A percentile compares a stretch with the other conserved stretches of the same genome.
Evolutionary conservation across 73 alveolate genomes (phyloP).

Genomic region (Symbiodinium natans): DNA sequence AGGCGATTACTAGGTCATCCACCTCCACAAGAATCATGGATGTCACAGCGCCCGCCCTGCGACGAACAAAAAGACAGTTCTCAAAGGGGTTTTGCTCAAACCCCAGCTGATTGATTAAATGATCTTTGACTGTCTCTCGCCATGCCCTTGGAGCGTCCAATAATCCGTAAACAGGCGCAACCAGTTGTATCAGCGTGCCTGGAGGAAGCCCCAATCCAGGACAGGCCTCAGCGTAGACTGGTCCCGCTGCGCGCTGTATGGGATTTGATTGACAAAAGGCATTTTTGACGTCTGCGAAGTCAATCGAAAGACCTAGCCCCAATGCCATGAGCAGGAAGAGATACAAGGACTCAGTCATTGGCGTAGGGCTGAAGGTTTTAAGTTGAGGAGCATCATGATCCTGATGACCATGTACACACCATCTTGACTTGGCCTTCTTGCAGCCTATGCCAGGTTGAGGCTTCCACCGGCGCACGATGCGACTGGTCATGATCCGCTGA

Average conservation of each 20-base stretch:
- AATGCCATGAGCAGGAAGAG: not conserved
- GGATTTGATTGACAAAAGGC: not conserved
- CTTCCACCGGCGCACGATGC: constrained; percentile 46
- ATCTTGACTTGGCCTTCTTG: not conserved
- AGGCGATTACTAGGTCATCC: constrained; percentile 41
- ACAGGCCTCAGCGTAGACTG: not conserved
- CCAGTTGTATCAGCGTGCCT: not conserved
- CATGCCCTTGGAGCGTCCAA: constrained; percentile 27
- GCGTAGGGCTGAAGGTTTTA: not conserved
- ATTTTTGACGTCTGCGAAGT: no score
- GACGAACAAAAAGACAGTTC: not conserved
- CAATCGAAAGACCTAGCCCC: not conserved
- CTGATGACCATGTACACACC: constrained; percentile 18
- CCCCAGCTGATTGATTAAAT: not conserved
- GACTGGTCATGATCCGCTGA: not conserved
- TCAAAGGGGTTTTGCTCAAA: not conserved
- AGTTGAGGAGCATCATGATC: not conserved
- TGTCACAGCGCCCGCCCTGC: not conserved
- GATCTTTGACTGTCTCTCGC: not conserved
- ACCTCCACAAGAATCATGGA: constrained; percentile 15
- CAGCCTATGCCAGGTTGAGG: not conserved
- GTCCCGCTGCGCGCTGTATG: not conserved
- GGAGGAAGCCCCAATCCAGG: not conserved
- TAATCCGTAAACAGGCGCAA: not conserved
- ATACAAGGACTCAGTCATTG: not conserved